A percentile compares a stretch with the other conserved stretches of the same genome.
Conservation (phyloP, 257 asterid genomes). For the Capsicum pubescens region DNA sequence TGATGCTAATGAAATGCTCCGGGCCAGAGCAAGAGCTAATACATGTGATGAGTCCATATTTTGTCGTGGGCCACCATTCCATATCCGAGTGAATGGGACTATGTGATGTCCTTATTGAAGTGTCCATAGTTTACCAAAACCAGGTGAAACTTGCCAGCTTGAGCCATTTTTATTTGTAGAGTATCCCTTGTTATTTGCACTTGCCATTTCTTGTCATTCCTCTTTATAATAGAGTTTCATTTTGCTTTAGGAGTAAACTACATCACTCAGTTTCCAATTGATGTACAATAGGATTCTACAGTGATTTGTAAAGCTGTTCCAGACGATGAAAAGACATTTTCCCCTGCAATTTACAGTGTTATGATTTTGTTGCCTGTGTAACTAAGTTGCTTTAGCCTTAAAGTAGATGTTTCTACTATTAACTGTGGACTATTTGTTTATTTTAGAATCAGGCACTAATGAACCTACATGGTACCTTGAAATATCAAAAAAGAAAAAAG, state of each 20-base stretch:
- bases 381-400: background rate
- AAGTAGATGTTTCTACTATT: background rate
- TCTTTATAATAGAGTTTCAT: background rate
- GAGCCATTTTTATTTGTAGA: background rate
- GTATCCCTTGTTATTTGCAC: slow-evolving; percentile 7
- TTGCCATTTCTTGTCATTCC: background rate
- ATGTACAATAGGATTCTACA: background rate
- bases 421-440: background rate
- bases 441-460: background rate
- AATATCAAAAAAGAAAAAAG: background rate
- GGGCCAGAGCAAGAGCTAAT: slow-evolving; percentile 80
- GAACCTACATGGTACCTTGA: background rate
- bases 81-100: slow-evolving; percentile 80
- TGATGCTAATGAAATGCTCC: slow-evolving; percentile 88
- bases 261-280: slow-evolving; percentile 11
- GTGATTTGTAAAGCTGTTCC: slow-evolving; percentile 1
- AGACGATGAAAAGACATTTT: background rate
- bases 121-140: background rate
- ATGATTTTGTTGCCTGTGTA: slow-evolving; percentile 23
- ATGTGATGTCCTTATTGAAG: slow-evolving; percentile 24
- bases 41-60: slow-evolving; percentile 81
- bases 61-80: slow-evolving; percentile 98
- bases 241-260: slow-evolving; percentile 8
- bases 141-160: slow-evolving; percentile 17
- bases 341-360: background rate